These are phyloP conservation scores for Blumeria graminis DNA, from an alignment of 2,329 filamentous ascomycete genomes.

Conservation along the genomic window DNA sequence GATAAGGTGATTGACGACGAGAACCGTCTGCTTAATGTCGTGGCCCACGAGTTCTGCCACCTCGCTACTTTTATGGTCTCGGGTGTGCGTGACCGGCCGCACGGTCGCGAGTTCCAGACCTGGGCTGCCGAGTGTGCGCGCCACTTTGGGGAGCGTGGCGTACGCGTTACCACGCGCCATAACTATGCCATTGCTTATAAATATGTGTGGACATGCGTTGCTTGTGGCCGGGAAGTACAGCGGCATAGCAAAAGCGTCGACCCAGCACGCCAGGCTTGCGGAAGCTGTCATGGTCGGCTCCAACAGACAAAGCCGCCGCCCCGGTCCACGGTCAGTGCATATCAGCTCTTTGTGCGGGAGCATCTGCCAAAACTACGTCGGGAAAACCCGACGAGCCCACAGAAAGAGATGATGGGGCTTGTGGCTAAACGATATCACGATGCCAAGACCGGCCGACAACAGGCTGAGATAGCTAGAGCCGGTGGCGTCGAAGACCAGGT, in stretches of 20 bases:
- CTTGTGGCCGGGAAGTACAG: constrained; percentile 50
- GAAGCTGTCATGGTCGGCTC: constrained; percentile 44
- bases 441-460: too few species aligned
- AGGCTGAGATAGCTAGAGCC: constrained; percentile 1
- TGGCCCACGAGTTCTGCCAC: constrained; percentile 96
- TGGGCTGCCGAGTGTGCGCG: constrained; percentile 36
- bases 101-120: constrained; percentile 61
- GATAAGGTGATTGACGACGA: constrained; percentile 67
- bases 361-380: constrained; percentile 38
- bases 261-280: constrained; percentile 44
- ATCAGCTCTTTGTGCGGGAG: constrained; percentile 37
- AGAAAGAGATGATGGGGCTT: constrained; percentile 45
- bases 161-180: constrained; percentile 76
- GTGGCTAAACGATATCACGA: constrained; percentile 39
- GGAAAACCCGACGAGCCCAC: constrained; percentile 27
- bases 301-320: constrained; percentile 62
- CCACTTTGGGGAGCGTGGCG: constrained; percentile 33
- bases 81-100: constrained; percentile 49
- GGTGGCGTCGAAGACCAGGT: constrained; percentile 4
- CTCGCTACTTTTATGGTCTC: constrained; percentile 77
- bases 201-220: constrained; percentile 60
- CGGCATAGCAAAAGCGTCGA: constrained; percentile 75
- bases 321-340: constrained; percentile 23
- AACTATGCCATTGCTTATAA: constrained; percentile 78
- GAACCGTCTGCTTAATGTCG: constrained; percentile 57